Percentiles rank a stretch among this genome's conserved stretches.
Conservation (phyloP, 805 yeast genomes). For the Spathaspora hagerdaliae region DNA sequence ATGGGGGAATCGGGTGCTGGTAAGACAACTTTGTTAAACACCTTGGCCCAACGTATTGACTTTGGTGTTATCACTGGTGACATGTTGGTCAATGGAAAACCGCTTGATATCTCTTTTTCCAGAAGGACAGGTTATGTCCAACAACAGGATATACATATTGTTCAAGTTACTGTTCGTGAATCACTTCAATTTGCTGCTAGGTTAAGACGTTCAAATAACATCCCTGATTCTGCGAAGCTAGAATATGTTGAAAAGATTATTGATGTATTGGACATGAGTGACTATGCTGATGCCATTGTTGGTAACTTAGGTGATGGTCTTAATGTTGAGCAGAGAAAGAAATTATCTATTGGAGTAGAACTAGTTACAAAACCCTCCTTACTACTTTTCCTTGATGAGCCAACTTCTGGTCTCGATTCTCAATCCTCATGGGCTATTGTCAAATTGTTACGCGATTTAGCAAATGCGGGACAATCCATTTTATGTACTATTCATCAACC, state of each 20-base stretch:
- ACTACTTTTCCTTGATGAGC: conserved; percentile 56
- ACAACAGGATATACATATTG: conserved; percentile 19
- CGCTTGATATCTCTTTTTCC: conserved; percentile 46
- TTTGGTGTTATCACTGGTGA: conserved; percentile 58
- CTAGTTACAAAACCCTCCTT: conserved; percentile 20
- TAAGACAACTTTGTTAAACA: conserved; percentile 53
- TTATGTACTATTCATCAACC: conserved; percentile 57
- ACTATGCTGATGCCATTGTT: conserved; percentile 15
- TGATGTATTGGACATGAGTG: conserved; percentile 13
- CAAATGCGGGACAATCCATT: conserved; percentile 62
- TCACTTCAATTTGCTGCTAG: conserved; percentile 16
- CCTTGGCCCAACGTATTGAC: conserved; percentile 49
- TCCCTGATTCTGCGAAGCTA: conserved; percentile 10
- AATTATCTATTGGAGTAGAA: conserved; percentile 16
- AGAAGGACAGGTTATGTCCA: conserved; percentile 29
- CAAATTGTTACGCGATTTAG: conserved; percentile 43
- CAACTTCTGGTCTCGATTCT: conserved; percentile 61
- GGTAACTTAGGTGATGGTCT: conserved; percentile 14
- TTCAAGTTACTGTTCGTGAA: conserved; percentile 16
- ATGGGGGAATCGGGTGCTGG: conserved; percentile 67
- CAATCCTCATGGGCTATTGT: conserved; percentile 56
- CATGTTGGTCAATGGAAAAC: conserved; percentile 52
- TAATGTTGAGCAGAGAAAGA: conserved; percentile 17
- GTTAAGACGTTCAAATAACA: conserved; percentile 50
- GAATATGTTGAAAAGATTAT: conserved; percentile 16